These are phyloP conservation scores for Colletotrichum sp. DNA, from an alignment of 2,329 filamentous ascomycete species.

Conservation along the genomic window DNA sequence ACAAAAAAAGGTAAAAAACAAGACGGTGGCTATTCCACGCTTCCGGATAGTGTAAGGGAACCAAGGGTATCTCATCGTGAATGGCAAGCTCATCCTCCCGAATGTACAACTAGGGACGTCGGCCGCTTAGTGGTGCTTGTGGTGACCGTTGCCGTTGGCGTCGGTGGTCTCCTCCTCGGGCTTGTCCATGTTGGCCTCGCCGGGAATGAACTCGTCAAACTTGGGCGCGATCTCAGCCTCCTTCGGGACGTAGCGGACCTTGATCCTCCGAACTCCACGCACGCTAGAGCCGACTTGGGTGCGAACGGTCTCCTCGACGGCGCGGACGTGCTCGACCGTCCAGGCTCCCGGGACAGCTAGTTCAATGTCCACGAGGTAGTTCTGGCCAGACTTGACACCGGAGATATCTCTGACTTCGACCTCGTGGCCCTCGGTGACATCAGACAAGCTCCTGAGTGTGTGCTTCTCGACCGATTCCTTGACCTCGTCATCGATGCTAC, in stretches of 20 bases:
- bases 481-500: conserved; percentile 85
- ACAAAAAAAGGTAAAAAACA: background rate
- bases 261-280: conserved; percentile 82
- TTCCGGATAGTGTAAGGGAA: conserved; percentile 7
- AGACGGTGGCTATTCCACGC: background rate
- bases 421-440: conserved; percentile 57
- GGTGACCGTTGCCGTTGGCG: conserved; percentile 30
- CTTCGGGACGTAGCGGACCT: conserved; percentile 81
- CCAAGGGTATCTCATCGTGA: conserved; percentile 22
- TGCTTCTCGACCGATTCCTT: conserved; percentile 74
- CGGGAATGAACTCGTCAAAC: conserved; percentile 81
- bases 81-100: conserved; percentile 13
- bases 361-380: conserved; percentile 92
- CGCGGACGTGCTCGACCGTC: conserved; percentile 73
- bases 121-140: conserved; percentile 31
- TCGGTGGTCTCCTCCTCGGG: conserved; percentile 45
- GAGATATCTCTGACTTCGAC: conserved; percentile 80
- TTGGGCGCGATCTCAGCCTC: conserved; percentile 57
- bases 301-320: conserved; percentile 77
- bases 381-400: conserved; percentile 95
- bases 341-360: conserved; percentile 78
- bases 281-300: conserved; percentile 77
- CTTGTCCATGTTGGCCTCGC: conserved; percentile 68
- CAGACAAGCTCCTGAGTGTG: conserved; percentile 62
- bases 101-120: background rate